Conservation (phyloP, 2,329 filamentous ascomycete genomes). For the Claviceps fusiformis region DNA sequence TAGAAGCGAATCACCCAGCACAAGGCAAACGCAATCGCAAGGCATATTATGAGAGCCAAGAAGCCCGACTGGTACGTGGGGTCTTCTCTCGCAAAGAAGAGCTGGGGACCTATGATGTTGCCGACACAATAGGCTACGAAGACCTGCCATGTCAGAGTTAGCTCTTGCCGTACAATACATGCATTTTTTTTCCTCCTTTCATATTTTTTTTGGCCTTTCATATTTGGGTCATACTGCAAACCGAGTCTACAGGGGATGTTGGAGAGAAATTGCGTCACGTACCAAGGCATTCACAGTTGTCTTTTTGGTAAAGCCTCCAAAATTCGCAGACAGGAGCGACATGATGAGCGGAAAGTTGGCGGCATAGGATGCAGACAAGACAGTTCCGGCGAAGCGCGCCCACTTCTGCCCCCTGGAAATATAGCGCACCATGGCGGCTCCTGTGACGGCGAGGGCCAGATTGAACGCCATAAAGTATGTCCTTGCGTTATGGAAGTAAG, state of each 20-base stretch:
- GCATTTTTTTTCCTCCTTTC: too few relatives aligned
- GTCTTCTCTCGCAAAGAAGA: slow-evolving; percentile 42
- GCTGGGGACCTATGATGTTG: slow-evolving; percentile 47
- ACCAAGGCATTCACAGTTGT: slow-evolving; percentile 40
- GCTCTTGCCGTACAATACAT: too few relatives aligned
- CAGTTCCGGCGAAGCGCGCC: slow-evolving; percentile 15
- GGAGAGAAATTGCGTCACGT: slow-evolving; percentile 11
- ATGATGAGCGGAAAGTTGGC: slow-evolving; percentile 29
- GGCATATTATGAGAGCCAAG: slow-evolving; percentile 46
- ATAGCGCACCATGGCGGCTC: slow-evolving; percentile 14
- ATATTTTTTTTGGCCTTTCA: too few relatives aligned
- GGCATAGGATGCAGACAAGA: slow-evolving; percentile 43
- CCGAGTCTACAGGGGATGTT: too few relatives aligned
- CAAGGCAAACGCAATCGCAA: slow-evolving; percentile 29
- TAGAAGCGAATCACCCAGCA: slow-evolving; percentile 34
- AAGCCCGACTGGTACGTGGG: slow-evolving; percentile 50
- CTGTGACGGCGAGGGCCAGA: slow-evolving; percentile 9
- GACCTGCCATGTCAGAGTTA: slow-evolving; percentile 12
- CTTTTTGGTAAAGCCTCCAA: slow-evolving; percentile 52
- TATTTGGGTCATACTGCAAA: too few relatives aligned
- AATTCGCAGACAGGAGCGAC: slow-evolving; percentile 43
- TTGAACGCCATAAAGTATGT: slow-evolving; percentile 15
- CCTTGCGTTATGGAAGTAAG: slow-evolving; percentile 12
- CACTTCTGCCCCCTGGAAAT: slow-evolving; percentile 8
- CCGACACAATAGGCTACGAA: slow-evolving; percentile 48